These are phyloP conservation scores for Apiotrichum sp. DNA, from an alignment of 1,284 basidiomycete species.

Conservation along the genomic window DNA sequence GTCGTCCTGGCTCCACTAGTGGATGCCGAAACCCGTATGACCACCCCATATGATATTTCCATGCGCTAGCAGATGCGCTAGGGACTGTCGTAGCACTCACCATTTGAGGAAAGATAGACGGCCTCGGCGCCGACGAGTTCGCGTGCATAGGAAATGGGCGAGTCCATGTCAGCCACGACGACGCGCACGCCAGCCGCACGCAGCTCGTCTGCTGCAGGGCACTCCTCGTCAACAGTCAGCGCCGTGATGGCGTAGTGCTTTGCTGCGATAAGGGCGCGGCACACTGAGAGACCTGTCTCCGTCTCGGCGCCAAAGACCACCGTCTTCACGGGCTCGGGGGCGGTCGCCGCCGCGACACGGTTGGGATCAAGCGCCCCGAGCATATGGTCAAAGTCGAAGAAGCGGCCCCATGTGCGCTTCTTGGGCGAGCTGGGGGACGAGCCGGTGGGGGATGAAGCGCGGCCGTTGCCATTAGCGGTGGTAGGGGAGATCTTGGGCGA, in stretches of 20 bases:
- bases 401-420: conserved; percentile 2
- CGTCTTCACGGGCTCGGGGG: conserved; percentile 14
- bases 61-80: background rate
- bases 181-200: conserved; percentile 14
- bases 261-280: conserved; percentile 11
- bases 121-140: conserved; percentile 19
- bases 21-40: too few relatives aligned
- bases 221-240: conserved; percentile 12
- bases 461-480: background rate
- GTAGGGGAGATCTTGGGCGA: conserved; percentile 3
- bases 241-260: conserved; percentile 6
- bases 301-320: conserved; percentile 29
- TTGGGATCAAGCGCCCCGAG: conserved; percentile 24
- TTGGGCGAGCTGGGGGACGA: background rate
- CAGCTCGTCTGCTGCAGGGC: conserved; percentile 3
- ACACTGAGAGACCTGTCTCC: conserved; percentile 13
- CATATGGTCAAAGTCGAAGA: conserved; percentile 18
- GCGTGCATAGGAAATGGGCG: conserved; percentile 16
- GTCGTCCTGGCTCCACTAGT: too few relatives aligned
- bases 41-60: background rate
- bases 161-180: conserved; percentile 26
- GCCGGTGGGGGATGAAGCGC: background rate
- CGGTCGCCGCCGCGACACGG: conserved; percentile 9
- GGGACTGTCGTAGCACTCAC: background rate
- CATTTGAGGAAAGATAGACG: conserved; percentile 21